A percentile compares a stretch with the other conserved stretches of the same genome.
These are phyloP conservation scores for Juncus inflexus DNA, from an alignment of 176 grass and related monocot genomes.

Conservation along the genomic window DNA sequence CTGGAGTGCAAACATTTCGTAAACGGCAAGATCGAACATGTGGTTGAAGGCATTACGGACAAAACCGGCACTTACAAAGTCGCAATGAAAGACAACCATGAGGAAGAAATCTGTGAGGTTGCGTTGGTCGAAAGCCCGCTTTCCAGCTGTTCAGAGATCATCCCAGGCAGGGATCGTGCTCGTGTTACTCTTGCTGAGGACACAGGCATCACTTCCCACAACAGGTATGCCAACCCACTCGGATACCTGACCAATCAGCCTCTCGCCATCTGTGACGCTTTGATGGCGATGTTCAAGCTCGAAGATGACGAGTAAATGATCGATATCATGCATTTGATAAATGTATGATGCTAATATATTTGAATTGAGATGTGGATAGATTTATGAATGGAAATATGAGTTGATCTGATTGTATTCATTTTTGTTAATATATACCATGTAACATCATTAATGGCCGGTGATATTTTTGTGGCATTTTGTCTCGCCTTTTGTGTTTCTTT, in stretches of 20 bases:
- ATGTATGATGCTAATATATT: conserved; percentile 12
- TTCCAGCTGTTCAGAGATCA: conserved; percentile 37
- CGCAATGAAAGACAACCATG: conserved; percentile 42
- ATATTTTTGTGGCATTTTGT: conserved; percentile 9
- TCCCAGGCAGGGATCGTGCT: conserved; percentile 39
- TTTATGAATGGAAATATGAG: not conserved
- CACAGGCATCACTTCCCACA: conserved; percentile 45
- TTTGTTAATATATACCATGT: not conserved
- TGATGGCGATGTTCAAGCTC: conserved; percentile 48
- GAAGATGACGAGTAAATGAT: conserved; percentile 33
- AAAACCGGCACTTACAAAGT: conserved; percentile 44
- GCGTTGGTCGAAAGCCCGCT: conserved; percentile 49
- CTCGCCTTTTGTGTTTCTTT: not conserved
- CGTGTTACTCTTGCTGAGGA: conserved; percentile 46
- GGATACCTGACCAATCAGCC: conserved; percentile 57
- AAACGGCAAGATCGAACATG: conserved; percentile 9
- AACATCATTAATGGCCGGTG: not conserved
- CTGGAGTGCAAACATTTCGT: conserved; percentile 48
- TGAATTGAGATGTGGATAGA: not conserved
- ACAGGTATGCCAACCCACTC: conserved; percentile 53
- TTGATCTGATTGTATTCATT: conserved; percentile 11
- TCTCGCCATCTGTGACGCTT: conserved; percentile 28
- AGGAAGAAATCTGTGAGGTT: conserved; percentile 76
- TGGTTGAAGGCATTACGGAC: conserved; percentile 49
- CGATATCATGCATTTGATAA: not conserved